Percentiles rank a stretch among this genome's conserved stretches.
Conservation (phyloP, 306 rosid species). For the Vachellia collinsii region DNA sequence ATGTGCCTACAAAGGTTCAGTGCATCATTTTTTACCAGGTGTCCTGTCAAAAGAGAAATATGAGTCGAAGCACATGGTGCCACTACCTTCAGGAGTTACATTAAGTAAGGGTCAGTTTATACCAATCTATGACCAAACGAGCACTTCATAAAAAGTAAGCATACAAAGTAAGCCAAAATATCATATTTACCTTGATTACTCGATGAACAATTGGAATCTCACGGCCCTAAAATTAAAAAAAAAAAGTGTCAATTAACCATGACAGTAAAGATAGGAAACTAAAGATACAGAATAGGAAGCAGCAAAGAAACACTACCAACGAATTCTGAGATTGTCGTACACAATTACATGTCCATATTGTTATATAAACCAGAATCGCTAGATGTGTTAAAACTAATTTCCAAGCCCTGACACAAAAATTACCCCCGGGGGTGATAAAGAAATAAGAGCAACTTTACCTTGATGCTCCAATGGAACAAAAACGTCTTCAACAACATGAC, state of each 20-base stretch:
- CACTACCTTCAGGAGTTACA: not conserved
- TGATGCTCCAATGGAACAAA: not conserved
- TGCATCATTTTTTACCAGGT: not conserved
- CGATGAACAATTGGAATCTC: conserved; percentile 98
- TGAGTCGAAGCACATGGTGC: not conserved
- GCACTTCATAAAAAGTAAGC: conserved; percentile 12
- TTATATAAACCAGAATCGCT: not conserved
- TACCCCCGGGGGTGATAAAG: not conserved
- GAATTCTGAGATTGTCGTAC: not conserved
- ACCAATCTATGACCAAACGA: not conserved
- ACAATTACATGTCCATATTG: not conserved
- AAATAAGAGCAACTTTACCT: not conserved
- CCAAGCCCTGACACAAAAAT: not conserved
- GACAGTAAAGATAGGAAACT: conserved; percentile 21
- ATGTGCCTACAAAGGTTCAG: not conserved
- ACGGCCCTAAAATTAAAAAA: conserved; percentile 63
- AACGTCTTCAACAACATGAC: not conserved
- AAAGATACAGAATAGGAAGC: conserved; percentile 2
- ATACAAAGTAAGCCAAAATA: not conserved
- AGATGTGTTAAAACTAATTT: not conserved
- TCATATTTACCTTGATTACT: conserved; percentile 71
- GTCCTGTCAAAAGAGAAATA: conserved; percentile 2
- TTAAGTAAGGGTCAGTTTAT: not conserved
- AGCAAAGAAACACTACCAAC: conserved; percentile 2
- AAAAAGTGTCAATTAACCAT: conserved; percentile 7